Evolutionary conservation across 257 asterid genomes (phyloP).

Genomic region (Gentiana macrophylla): DNA sequence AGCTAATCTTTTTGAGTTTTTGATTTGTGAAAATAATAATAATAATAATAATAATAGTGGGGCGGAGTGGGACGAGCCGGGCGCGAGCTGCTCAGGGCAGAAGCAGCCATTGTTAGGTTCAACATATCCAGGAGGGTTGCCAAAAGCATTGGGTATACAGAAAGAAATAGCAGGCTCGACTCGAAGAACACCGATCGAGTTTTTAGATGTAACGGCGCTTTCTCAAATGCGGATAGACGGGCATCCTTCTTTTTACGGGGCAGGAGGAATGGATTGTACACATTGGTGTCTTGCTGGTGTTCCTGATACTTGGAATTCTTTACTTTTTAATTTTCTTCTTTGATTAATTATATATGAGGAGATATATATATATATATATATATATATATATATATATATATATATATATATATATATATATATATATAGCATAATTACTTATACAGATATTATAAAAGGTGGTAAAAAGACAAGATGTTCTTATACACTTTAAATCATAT

Average conservation of each 20-base stretch:
- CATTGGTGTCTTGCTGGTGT: slow-evolving; percentile 88
- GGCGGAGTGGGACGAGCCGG: slow-evolving; percentile 47
- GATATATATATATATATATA: no score
- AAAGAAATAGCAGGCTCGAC: slow-evolving; percentile 36
- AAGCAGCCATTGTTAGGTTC: slow-evolving; percentile 38
- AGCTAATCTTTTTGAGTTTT: not conserved
- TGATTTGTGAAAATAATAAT: not conserved
- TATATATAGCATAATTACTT: no score
- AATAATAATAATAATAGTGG: slow-evolving; percentile 51
- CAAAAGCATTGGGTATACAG: slow-evolving; percentile 36
- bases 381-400: no score
- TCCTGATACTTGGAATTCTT: slow-evolving; percentile 72
- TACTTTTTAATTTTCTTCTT: slow-evolving; percentile 45
- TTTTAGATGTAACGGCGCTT: slow-evolving; percentile 52
- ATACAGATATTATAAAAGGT: no score
- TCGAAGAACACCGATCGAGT: slow-evolving; percentile 20
- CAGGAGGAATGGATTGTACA: slow-evolving; percentile 52
- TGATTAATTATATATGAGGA: not conserved
- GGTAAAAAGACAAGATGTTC: no score
- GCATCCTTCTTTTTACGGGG: slow-evolving; percentile 56
- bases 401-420: no score
- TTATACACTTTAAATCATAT: no score
- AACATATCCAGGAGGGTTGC: slow-evolving; percentile 48
- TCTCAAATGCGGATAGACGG: slow-evolving; percentile 67
- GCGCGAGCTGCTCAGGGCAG: slow-evolving; percentile 34